Conservation (phyloP, 1,284 basidiomycete species). For the Termitomyces sp. region DNA sequence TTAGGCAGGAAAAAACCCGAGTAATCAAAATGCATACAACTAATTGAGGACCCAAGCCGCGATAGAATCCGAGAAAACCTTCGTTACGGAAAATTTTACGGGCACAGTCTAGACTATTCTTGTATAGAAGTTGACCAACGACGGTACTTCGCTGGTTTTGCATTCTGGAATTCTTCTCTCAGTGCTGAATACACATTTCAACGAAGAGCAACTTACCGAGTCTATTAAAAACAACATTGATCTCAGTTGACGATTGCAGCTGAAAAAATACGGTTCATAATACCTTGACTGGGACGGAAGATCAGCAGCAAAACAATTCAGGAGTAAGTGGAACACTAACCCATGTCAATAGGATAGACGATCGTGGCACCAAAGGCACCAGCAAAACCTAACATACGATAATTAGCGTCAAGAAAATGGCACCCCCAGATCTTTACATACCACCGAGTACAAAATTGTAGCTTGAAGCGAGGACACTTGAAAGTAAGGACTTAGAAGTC, state of each 20-base stretch:
- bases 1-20: not conserved
- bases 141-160: conserved; percentile 97
- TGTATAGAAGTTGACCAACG: conserved; percentile 91
- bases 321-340: conserved; percentile 39
- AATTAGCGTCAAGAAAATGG: conserved; percentile 9
- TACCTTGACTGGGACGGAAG: conserved; percentile 58
- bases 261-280: conserved; percentile 17
- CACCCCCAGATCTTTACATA: conserved; percentile 24
- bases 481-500: conserved; percentile 33
- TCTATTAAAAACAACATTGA: conserved; percentile 34
- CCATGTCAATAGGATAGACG: conserved; percentile 92
- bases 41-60: conserved; percentile 92
- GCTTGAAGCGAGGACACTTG: conserved; percentile 50
- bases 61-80: conserved; percentile 93
- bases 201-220: conserved; percentile 42
- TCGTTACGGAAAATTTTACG: conserved; percentile 94
- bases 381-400: conserved; percentile 58
- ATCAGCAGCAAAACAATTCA: conserved; percentile 13
- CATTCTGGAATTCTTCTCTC: conserved; percentile 51
- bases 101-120: conserved; percentile 92
- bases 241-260: not conserved
- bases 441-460: conserved; percentile 93
- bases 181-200: conserved; percentile 2
- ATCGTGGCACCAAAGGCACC: conserved; percentile 91
- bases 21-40: conserved; percentile 49